Conservation (phyloP, 176 grass and related monocot species). For the Aegilops longissima region DNA sequence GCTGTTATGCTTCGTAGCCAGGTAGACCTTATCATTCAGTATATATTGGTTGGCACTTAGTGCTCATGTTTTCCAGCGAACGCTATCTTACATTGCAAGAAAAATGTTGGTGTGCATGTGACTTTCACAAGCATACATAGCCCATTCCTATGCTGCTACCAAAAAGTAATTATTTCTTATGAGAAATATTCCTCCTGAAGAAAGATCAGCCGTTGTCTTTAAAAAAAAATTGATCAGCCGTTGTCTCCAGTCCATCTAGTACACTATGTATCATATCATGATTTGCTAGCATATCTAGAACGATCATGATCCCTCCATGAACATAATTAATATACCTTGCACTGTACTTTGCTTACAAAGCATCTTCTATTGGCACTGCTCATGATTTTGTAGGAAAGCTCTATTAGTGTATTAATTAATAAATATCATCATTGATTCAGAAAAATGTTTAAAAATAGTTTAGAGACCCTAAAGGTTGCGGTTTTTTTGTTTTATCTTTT, state of each 20-base stretch:
- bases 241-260: background rate
- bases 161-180: constrained; percentile 3
- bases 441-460: no score
- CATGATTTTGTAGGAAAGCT: background rate
- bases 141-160: background rate
- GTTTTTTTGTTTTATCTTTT: no score
- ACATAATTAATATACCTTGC: background rate
- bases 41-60: background rate
- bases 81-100: background rate
- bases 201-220: constrained; percentile 4
- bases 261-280: background rate
- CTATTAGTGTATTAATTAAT: background rate
- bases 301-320: background rate
- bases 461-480: no score
- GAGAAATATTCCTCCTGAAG: constrained; percentile 33
- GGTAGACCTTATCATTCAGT: constrained; percentile 5
- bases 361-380: background rate
- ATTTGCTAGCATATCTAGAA: background rate
- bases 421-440: no score
- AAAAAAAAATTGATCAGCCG: background rate
- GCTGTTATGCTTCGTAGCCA: background rate
- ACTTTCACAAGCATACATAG: background rate
- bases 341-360: background rate
- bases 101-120: background rate
- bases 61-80: background rate